Percentiles rank a stretch among this genome's conserved stretches.
These are phyloP conservation scores for Petrea volubilis DNA, from an alignment of 257 asterid species.

Conservation along the genomic window DNA sequence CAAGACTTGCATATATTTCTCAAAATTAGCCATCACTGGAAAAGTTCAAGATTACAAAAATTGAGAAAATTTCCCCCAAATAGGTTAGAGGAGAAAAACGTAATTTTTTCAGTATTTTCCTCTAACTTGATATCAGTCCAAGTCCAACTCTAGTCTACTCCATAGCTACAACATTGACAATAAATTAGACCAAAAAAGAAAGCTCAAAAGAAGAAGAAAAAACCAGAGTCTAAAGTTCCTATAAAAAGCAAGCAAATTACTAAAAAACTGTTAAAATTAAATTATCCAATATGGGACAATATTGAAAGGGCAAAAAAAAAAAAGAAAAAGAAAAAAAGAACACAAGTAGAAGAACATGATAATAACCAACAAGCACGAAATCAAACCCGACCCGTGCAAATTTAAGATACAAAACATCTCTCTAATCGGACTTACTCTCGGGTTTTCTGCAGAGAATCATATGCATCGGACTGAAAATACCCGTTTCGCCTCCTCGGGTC, in stretches of 20 bases:
- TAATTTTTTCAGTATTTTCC: neutral
- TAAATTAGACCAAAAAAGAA: constrained; percentile 2
- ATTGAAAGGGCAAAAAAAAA: neutral
- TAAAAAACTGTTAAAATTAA: constrained; percentile 8
- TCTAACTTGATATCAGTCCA: neutral
- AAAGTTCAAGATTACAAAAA: neutral
- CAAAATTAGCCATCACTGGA: neutral
- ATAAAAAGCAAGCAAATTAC: constrained; percentile 13
- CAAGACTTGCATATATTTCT: neutral
- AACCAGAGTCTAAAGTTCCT: neutral
- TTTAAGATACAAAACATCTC: constrained; percentile 1
- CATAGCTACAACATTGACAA: constrained; percentile 16
- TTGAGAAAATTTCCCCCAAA: neutral
- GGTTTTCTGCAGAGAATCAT: constrained; percentile 91
- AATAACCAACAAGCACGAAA: constrained; percentile 17
- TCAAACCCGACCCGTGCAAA: constrained; percentile 3
- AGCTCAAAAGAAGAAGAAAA: too few relatives aligned
- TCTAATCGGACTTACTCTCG: constrained; percentile 35
- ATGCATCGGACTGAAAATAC: constrained; percentile 83
- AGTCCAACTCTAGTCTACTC: constrained; percentile 7
- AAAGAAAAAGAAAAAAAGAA: neutral
- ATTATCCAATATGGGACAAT: constrained; percentile 14
- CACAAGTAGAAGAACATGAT: too few relatives aligned
- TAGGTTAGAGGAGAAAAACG: neutral
- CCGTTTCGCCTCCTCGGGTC: constrained; percentile 71